phyloP scores from a whole-genome alignment of 2,329 filamentous ascomycete genomes.

The Fusarium tricinctum region DNA sequence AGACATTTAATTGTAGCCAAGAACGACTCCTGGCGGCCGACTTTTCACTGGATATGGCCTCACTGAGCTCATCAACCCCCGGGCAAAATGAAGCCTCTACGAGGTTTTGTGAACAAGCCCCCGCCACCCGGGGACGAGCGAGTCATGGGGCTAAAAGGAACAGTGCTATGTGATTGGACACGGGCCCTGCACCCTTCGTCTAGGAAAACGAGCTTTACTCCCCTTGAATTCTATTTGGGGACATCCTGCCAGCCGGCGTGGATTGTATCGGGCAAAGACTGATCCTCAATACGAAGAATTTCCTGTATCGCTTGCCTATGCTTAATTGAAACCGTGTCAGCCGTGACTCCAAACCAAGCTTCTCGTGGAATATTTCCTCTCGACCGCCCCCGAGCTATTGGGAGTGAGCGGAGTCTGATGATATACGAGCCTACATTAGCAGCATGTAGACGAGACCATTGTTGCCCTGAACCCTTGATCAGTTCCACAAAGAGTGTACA shows the following conservation, averaged over 20 bases:
- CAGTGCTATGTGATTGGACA: slow-evolving; percentile 44
- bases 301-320: slow-evolving; percentile 45
- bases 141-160: slow-evolving; percentile 48
- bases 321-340: slow-evolving; percentile 43
- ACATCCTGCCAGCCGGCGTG: slow-evolving; percentile 47
- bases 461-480: slow-evolving; percentile 11
- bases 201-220: slow-evolving; percentile 51
- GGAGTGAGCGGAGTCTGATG: slow-evolving; percentile 39
- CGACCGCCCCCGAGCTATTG: slow-evolving; percentile 44
- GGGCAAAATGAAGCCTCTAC: slow-evolving; percentile 33
- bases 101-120: slow-evolving; percentile 42
- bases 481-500: slow-evolving; percentile 35
- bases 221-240: slow-evolving; percentile 49
- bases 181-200: slow-evolving; percentile 46
- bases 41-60: slow-evolving; percentile 46
- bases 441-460: slow-evolving; percentile 43
- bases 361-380: slow-evolving; percentile 47
- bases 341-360: slow-evolving; percentile 41
- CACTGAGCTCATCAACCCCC: slow-evolving; percentile 43
- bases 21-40: slow-evolving; percentile 36
- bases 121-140: slow-evolving; percentile 47
- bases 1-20: slow-evolving; percentile 29
- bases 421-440: slow-evolving; percentile 43
- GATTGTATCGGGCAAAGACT: slow-evolving; percentile 49
- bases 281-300: slow-evolving; percentile 48